These are phyloP conservation scores for Eucalyptus curtisii DNA, from an alignment of 345 rosid species.

Conservation along the genomic window DNA sequence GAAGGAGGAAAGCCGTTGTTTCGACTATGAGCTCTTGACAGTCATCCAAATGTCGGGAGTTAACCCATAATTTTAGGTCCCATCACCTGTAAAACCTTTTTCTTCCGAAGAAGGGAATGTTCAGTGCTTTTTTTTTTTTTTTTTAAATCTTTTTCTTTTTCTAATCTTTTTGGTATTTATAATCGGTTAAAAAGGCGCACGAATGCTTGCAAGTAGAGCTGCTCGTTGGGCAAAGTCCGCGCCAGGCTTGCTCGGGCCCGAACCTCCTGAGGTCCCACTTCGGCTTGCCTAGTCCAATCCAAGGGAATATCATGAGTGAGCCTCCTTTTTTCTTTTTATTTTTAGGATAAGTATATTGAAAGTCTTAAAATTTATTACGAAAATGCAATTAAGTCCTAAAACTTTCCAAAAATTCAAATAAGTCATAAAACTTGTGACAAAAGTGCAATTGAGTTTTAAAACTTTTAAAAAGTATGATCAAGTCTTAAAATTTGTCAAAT, in stretches of 20 bases:
- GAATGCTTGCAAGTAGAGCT: background rate
- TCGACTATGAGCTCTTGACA: background rate
- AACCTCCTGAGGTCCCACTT: background rate
- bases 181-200: background rate
- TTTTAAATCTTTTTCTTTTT: background rate
- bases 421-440: too few relatives aligned
- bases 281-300: background rate
- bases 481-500: too few relatives aligned
- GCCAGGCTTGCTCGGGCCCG: background rate
- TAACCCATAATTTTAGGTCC: background rate
- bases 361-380: accelerated
- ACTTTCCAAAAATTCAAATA: too few relatives aligned
- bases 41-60: background rate
- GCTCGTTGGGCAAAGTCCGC: background rate
- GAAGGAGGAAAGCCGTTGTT: background rate
- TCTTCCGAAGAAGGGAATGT: background rate
- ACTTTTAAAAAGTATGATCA: too few relatives aligned
- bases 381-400: too few relatives aligned
- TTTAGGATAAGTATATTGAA: too few relatives aligned
- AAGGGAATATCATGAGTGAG: background rate
- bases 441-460: too few relatives aligned
- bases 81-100: background rate
- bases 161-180: background rate
- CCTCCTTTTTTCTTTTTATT: background rate
- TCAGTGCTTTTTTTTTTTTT: background rate